Percentiles rank a stretch among this genome's conserved stretches.
phyloP scores from a whole-genome alignment of 495 filamentous ascomycete species.

The Hypomontagnella monticulosa region DNA sequence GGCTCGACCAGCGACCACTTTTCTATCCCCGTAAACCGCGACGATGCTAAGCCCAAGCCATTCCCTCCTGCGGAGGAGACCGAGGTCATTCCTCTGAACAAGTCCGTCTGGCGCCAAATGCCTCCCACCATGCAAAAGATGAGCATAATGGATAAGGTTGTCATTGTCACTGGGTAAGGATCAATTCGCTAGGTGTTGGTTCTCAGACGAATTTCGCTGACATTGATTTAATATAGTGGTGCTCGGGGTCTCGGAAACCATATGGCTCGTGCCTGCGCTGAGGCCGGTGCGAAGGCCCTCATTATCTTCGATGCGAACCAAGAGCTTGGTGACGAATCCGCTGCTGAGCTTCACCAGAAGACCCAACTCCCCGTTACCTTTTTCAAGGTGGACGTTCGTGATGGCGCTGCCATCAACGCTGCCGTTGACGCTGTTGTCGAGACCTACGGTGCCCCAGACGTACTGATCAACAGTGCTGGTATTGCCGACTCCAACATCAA shows the following conservation, averaged over 20 bases:
- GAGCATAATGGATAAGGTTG: constrained; percentile 71
- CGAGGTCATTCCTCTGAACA: constrained; percentile 55
- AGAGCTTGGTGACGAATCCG: constrained; percentile 74
- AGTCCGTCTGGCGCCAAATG: constrained; percentile 56
- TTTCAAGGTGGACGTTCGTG: constrained; percentile 81
- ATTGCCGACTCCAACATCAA: constrained; percentile 75
- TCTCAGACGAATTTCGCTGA: constrained; percentile 33
- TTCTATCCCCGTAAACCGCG: constrained; percentile 80
- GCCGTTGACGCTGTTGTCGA: constrained; percentile 68
- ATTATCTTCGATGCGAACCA: constrained; percentile 79
- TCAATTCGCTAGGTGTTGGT: constrained; percentile 10
- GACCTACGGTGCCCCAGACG: constrained; percentile 72
- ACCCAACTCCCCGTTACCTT: constrained; percentile 76
- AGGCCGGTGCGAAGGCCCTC: constrained; percentile 76
- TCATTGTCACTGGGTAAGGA: constrained; percentile 76
- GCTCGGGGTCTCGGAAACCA: constrained; percentile 79
- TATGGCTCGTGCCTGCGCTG: constrained; percentile 79
- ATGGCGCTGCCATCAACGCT: constrained; percentile 67
- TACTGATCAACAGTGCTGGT: constrained; percentile 84
- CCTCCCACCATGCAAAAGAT: constrained; percentile 71
- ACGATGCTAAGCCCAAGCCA: constrained; percentile 50
- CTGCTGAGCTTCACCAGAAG: constrained; percentile 70
- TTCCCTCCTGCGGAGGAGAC: constrained; percentile 46
- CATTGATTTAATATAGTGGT: constrained; percentile 59
- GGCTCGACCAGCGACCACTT: constrained; percentile 68